Conservation (phyloP, 805 yeast genomes). For the Suhomyces tanzawaensis region DNA sequence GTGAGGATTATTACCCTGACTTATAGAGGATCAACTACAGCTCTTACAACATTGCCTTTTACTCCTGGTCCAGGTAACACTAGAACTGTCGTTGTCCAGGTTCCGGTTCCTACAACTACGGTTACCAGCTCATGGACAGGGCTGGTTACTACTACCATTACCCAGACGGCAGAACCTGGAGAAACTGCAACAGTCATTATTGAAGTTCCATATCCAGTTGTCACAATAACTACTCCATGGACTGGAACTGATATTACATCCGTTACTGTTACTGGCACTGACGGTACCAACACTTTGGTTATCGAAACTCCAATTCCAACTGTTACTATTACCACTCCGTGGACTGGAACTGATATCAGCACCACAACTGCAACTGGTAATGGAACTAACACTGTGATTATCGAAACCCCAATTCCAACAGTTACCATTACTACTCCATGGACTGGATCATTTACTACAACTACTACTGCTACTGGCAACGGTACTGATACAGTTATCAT, state of each 20-base stretch:
- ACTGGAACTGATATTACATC: constrained; percentile 6
- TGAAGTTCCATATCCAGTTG: constrained; percentile 12
- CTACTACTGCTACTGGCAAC: constrained; percentile 4
- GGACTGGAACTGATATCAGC: constrained; percentile 11
- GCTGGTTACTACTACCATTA: constrained; percentile 1
- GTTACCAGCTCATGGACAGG: constrained; percentile 10
- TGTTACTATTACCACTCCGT: constrained; percentile 15
- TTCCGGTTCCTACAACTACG: constrained; percentile 12
- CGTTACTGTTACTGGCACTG: constrained; percentile 8
- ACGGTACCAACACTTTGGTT: constrained; percentile 11
- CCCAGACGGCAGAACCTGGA: constrained; percentile 10
- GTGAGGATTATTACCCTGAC: constrained; percentile 11
- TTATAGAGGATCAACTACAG: constrained; percentile 18
- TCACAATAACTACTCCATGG: constrained; percentile 12
- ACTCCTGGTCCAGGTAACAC: constrained; percentile 9
- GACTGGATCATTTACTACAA: constrained; percentile 5
- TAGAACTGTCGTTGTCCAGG: constrained; percentile 13
- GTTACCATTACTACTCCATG: constrained; percentile 1
- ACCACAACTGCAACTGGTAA: constrained; percentile 8
- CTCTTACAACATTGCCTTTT: constrained; percentile 16
- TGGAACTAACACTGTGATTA: constrained; percentile 2
- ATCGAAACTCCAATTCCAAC: constrained; percentile 16
- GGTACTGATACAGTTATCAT: constrained; percentile 9
- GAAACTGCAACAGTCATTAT: constrained; percentile 12
- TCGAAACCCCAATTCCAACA: no score